Conservation (phyloP, 169 alveolate species). For the Cryptosporidium baileyi region DNA sequence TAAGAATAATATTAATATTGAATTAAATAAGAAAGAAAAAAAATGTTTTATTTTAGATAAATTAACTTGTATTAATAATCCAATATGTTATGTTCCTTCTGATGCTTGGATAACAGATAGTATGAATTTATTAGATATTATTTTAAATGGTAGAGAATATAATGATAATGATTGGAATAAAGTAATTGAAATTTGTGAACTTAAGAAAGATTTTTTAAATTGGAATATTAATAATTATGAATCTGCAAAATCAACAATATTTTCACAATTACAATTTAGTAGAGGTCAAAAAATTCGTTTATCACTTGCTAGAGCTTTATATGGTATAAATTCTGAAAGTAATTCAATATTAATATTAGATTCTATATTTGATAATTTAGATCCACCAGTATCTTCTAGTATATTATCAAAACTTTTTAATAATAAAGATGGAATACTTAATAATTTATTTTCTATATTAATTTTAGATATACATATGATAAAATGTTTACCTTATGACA, state of each 20-base stretch:
- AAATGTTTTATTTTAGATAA: neutral
- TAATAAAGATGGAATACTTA: conserved; percentile 30
- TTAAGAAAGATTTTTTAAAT: conserved; percentile 10
- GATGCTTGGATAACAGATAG: conserved; percentile 59
- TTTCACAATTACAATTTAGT: conserved; percentile 20
- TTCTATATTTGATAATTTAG: conserved; percentile 41
- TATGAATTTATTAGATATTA: conserved; percentile 48
- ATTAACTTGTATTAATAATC: conserved; percentile 6
- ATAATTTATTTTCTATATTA: neutral
- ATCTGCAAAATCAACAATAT: conserved; percentile 7
- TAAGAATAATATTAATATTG: neutral
- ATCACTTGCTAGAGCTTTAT: conserved; percentile 46
- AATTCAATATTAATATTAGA: conserved; percentile 38
- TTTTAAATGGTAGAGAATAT: conserved; percentile 54
- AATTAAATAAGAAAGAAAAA: neutral
- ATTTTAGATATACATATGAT: conserved; percentile 28
- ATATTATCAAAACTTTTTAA: conserved; percentile 49
- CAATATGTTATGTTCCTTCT: conserved; percentile 37
- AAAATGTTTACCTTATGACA: conserved; percentile 16
- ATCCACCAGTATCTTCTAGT: conserved; percentile 43
- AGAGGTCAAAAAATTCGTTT: conserved; percentile 55
- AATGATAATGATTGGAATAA: conserved; percentile 30
- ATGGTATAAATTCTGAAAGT: neutral
- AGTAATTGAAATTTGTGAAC: conserved; percentile 48
- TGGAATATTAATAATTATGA: conserved; percentile 42